Conservation (phyloP, 495 filamentous ascomycete genomes). For the Copromyces sp. region DNA sequence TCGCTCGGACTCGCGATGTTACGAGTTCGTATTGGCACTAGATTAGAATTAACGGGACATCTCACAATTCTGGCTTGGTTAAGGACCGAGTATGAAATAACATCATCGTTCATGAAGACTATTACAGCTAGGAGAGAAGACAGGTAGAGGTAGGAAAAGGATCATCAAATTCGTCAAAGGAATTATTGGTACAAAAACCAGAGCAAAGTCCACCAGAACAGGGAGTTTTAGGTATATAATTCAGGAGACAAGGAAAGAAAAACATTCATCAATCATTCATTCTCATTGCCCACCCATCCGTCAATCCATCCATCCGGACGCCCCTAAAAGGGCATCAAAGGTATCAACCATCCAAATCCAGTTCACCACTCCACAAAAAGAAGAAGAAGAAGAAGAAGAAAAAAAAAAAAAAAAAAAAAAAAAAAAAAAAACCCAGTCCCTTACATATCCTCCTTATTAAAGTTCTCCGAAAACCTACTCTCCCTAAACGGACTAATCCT, state of each 20-base stretch:
- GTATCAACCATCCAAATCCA: background rate
- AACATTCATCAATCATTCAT: background rate
- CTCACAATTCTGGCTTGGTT: no score
- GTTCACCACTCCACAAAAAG: background rate
- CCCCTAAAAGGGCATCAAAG: background rate
- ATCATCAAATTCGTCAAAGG: background rate
- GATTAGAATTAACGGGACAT: no score
- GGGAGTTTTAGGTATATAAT: background rate
- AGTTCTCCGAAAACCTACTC: slow-evolving; percentile 29
- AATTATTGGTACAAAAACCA: background rate
- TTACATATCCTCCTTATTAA: slow-evolving; percentile 5
- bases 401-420: background rate
- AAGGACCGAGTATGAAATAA: no score
- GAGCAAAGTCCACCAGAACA: background rate
- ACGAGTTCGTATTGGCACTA: no score
- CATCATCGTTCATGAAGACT: background rate
- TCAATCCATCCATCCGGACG: background rate
- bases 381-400: background rate
- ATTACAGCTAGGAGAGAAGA: background rate
- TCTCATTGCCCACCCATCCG: background rate
- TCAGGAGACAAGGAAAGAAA: background rate
- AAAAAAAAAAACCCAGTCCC: background rate
- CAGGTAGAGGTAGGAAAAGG: background rate
- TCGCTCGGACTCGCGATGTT: background rate
- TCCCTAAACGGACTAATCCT: slow-evolving; percentile 33